Conservation (phyloP, 768 basidiomycete species). For the Trametes cingulata region DNA sequence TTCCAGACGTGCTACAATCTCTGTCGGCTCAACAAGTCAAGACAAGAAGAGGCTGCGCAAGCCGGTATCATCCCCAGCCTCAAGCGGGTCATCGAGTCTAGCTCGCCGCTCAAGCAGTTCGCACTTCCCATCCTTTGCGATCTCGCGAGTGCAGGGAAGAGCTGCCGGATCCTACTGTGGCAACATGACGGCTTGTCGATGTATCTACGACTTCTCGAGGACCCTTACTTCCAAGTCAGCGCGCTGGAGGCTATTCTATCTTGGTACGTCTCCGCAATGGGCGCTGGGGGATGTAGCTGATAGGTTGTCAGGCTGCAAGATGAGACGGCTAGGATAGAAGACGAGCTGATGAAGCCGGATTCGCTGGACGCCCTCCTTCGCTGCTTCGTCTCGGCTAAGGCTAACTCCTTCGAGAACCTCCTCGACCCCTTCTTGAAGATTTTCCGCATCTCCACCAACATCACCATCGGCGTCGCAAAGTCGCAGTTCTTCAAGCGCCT, state of each 20-base stretch:
- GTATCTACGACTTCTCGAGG: constrained; percentile 77
- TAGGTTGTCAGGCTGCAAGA: constrained; percentile 78
- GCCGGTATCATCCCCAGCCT: constrained; percentile 93
- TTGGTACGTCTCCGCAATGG: constrained; percentile 55
- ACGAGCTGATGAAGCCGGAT: constrained; percentile 69
- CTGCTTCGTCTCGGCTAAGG: constrained; percentile 83
- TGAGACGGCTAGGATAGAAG: constrained; percentile 92
- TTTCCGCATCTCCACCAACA: constrained; percentile 69
- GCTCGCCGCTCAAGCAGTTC: constrained; percentile 94
- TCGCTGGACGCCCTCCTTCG: constrained; percentile 69
- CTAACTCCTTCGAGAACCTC: constrained; percentile 89
- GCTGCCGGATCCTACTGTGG: constrained; percentile 87
- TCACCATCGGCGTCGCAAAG: constrained; percentile 79
- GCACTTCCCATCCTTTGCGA: constrained; percentile 97
- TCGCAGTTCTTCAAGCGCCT: constrained; percentile 87
- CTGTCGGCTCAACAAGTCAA: constrained; percentile 88
- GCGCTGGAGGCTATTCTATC: constrained; percentile 88
- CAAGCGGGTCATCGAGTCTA: constrained; percentile 83
- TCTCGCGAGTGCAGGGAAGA: constrained; percentile 92
- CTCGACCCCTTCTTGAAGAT: constrained; percentile 94
- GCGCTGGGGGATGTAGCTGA: background rate
- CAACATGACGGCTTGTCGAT: constrained; percentile 86
- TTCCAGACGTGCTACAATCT: constrained; percentile 98
- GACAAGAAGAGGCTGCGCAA: constrained; percentile 97
- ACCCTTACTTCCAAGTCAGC: constrained; percentile 91